These are phyloP conservation scores for Choanephora cucurbitarum DNA, from an alignment of 371 early-diverging fungal species.

Conservation along the genomic window DNA sequence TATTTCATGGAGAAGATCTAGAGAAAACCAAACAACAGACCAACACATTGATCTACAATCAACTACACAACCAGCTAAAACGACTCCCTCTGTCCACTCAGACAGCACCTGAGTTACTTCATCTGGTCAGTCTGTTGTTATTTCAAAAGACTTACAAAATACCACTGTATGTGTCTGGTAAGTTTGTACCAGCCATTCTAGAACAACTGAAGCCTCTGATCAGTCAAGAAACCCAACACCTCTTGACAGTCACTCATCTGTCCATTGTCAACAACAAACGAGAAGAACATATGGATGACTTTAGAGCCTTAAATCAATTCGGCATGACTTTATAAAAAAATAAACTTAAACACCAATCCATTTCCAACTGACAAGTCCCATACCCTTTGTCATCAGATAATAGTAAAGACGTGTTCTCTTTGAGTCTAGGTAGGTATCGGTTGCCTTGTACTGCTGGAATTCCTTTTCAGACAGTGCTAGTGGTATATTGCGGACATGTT, in stretches of 20 bases:
- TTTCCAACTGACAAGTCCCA: conserved; percentile 26
- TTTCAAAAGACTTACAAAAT: conserved; percentile 10
- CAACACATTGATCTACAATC: conserved; percentile 6
- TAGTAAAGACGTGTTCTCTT: conserved; percentile 22
- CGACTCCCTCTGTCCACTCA: background rate
- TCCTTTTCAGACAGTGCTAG: conserved; percentile 20
- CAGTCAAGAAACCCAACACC: background rate
- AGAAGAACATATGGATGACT: conserved; percentile 6
- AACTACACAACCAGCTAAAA: conserved; percentile 18
- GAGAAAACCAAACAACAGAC: conserved; percentile 3
- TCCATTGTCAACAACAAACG: conserved; percentile 16
- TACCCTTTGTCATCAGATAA: conserved; percentile 17
- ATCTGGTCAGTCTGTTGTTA: conserved; percentile 16
- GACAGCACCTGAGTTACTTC: conserved; percentile 20
- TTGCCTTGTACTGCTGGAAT: conserved; percentile 13
- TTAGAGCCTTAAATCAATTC: conserved; percentile 5
- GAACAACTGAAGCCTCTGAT: conserved; percentile 6
- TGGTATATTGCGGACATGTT: conserved; percentile 31
- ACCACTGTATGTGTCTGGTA: conserved; percentile 28
- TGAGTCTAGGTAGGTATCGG: conserved; percentile 21
- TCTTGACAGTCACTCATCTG: conserved; percentile 5
- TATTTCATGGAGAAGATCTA: conserved; percentile 6
- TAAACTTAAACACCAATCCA: conserved; percentile 19
- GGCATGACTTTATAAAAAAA: conserved; percentile 1
- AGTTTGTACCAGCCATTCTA: conserved; percentile 25